Evolutionary conservation across 768 basidiomycete species (phyloP).

Genomic region (Phylloporus rhodoxanthus): DNA sequence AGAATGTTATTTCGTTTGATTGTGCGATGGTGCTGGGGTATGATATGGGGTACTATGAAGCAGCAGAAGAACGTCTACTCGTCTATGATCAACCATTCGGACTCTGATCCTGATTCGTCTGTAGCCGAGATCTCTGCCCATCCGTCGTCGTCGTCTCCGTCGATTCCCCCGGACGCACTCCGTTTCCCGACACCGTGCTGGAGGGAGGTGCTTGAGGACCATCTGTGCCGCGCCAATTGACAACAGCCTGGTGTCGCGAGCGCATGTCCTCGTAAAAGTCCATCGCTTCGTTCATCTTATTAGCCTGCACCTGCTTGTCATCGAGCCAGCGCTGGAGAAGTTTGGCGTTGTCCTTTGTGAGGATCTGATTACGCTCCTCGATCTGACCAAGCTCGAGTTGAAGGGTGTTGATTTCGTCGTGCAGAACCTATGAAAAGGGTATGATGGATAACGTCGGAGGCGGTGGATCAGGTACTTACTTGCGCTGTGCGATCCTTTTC

Average conservation of each 20-base stretch:
- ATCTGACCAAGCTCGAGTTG: conserved; percentile 89
- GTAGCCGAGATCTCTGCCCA: conserved; percentile 66
- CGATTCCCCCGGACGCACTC: conserved; percentile 38
- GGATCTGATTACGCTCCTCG: conserved; percentile 77
- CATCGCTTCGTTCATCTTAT: conserved; percentile 92
- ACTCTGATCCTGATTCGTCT: conserved; percentile 72
- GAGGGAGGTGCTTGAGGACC: conserved; percentile 33
- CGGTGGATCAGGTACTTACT: conserved; percentile 37
- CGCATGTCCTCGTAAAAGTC: conserved; percentile 86
- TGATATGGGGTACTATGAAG: conserved; percentile 16
- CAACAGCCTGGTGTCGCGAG: conserved; percentile 57
- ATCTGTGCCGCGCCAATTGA: conserved; percentile 49
- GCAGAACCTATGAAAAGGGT: conserved; percentile 58
- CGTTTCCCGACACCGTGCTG: conserved; percentile 38
- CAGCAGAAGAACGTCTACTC: conserved; percentile 26
- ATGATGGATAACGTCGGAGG: conserved; percentile 1
- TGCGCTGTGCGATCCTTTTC: conserved; percentile 89
- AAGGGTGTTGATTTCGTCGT: conserved; percentile 91
- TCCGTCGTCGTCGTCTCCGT: conserved; percentile 44
- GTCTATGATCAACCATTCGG: conserved; percentile 85
- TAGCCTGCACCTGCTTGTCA: conserved; percentile 86
- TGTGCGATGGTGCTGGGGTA: conserved; percentile 15
- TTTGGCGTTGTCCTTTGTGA: conserved; percentile 90
- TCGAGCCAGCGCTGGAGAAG: conserved; percentile 96
- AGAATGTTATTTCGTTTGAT: conserved; percentile 21